Percentiles rank a stretch among this genome's conserved stretches.
Evolutionary conservation across 208 protist species (phyloP).

Genomic region (Leishmania guyanensis): DNA sequence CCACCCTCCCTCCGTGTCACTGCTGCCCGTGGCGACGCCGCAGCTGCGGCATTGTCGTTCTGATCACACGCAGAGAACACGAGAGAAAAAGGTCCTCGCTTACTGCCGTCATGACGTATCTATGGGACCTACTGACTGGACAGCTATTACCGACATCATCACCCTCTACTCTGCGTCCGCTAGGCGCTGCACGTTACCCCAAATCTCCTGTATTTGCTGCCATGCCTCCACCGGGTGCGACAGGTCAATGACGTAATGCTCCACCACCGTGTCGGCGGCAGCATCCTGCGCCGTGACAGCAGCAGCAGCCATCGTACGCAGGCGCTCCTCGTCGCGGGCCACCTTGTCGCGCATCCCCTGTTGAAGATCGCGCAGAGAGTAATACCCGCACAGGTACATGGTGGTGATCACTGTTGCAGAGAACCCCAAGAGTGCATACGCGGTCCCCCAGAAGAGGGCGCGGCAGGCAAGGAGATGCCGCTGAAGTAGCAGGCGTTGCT

Average conservation of each 20-base stretch:
- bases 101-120: background rate
- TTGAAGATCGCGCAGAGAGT: slow-evolving; percentile 40
- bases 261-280: slow-evolving; percentile 28
- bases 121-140: background rate
- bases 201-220: slow-evolving; percentile 63
- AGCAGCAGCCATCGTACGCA: slow-evolving; percentile 18
- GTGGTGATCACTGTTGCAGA: slow-evolving; percentile 30
- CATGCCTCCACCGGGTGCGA: slow-evolving; percentile 48
- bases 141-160: background rate
- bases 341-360: slow-evolving; percentile 45
- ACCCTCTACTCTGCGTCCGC: slow-evolving; percentile 8
- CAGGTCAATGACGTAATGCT: slow-evolving; percentile 74
- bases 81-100: background rate
- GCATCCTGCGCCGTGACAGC: background rate
- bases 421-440: slow-evolving; percentile 66
- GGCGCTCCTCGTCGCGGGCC: slow-evolving; percentile 41
- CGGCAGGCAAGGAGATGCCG: slow-evolving; percentile 74
- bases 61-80: background rate
- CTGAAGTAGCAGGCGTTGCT: background rate
- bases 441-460: slow-evolving; percentile 71
- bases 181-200: slow-evolving; percentile 40
- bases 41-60: background rate
- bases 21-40: background rate
- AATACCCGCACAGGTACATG: slow-evolving; percentile 68
- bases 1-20: background rate